Percentiles rank a stretch among this genome's conserved stretches.
phyloP scores from a whole-genome alignment of 83 land plant species.

The Picea engelmannii region DNA sequence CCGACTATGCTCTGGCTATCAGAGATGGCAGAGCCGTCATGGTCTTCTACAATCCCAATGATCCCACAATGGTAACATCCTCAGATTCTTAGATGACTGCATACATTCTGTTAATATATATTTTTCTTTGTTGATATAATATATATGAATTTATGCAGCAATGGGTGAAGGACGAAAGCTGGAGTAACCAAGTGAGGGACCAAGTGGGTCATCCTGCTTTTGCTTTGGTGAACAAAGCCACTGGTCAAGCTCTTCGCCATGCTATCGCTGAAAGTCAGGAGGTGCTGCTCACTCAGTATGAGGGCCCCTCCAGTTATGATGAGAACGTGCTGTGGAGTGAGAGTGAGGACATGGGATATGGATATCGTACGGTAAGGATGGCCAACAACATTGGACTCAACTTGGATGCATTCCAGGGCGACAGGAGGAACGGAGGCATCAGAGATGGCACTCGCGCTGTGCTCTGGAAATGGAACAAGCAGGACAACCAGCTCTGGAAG shows the following conservation, averaged over 20 bases:
- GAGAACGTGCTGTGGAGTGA: constrained; percentile 62
- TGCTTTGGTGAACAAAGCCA: constrained; percentile 61
- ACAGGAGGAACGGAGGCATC: constrained; percentile 55
- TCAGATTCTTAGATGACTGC: no score
- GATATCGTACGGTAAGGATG: constrained; percentile 57
- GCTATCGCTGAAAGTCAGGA: constrained; percentile 49
- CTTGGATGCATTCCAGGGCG: constrained; percentile 64
- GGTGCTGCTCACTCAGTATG: constrained; percentile 45
- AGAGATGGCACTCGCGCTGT: constrained; percentile 54
- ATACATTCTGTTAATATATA: background rate
- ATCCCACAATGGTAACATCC: constrained; percentile 7
- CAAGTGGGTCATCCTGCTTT: constrained; percentile 54
- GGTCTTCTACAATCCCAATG: constrained; percentile 8
- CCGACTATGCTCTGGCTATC: background rate
- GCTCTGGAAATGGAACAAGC: constrained; percentile 53
- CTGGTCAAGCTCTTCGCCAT: constrained; percentile 65
- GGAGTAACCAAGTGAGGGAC: constrained; percentile 53
- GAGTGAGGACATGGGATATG: constrained; percentile 55
- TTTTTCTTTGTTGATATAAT: background rate
- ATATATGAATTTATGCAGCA: constrained; percentile 26
- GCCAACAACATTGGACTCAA: constrained; percentile 54
- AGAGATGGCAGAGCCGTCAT: constrained; percentile 3
- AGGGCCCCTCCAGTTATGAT: constrained; percentile 34
- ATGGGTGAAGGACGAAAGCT: constrained; percentile 65
- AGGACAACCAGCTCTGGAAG: constrained; percentile 75